Evolutionary conservation across 495 filamentous ascomycete species (phyloP), one percentile per base, ranked within the genome.

Genomic region (Chaetomium tenue): DNA sequence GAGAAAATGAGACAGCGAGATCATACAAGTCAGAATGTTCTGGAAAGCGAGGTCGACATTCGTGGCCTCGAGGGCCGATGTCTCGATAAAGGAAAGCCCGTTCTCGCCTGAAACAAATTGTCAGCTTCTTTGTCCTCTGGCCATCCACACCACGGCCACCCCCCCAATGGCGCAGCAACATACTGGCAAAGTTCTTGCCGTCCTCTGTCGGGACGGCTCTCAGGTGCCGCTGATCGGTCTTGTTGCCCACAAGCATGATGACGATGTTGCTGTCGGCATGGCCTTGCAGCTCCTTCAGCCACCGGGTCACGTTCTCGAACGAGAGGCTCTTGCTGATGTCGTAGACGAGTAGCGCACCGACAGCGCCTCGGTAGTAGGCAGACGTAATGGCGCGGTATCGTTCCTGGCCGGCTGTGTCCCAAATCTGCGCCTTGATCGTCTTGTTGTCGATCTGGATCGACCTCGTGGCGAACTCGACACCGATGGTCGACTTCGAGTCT

Each of bases 401-500:
- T 80, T 99, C 95, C 81, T 99, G 95, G 72, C 95, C 95, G 59
- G 95, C 95, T 61, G 95, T 99, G 83, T 99, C 95, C 95, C 95
- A 99, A 75, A 99, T 99, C 83, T 99, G 94, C 71, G 94, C 94
- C 84, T 99, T 99, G 88, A 99, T 99, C 69, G 94, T 99, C 85
- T 99, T 99, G 71, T 89, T 87, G 80, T 99, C 95, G 72, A 99
- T 95, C 79, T 98, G 94, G 80, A 99, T 98, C 66, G 92, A 97
- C 60, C 94, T 89, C 65, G 94, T 99, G 68, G 94, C 94, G 77
- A 99, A 99, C 81, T 99, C 94, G 71, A 99, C 94, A 73, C 94
- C 94, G 83, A 99, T 99, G 67, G 94, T 99, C 61, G 95, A 98
- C 87, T 99, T 99, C 76, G 93, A 97, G 79, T 99, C 94, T 64